Evolutionary conservation across 2,329 filamentous ascomycete genomes (phyloP).

Genomic region (Drechslerella stenobrocha): DNA sequence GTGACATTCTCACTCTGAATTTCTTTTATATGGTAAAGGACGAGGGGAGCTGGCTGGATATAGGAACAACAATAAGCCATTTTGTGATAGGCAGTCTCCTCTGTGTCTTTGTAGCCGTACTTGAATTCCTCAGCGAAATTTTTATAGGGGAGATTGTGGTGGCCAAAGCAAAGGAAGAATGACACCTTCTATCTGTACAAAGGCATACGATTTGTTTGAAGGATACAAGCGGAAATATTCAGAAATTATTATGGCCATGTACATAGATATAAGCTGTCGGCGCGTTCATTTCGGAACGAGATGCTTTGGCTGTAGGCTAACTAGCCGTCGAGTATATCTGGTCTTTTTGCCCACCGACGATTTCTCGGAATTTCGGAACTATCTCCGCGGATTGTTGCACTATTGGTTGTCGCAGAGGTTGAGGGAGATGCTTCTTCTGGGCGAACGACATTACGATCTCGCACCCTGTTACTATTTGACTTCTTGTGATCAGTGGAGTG

Average conservation of each 20-base stretch:
- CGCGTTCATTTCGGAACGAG: background rate
- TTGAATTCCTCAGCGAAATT: constrained; percentile 82
- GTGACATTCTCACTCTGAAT: constrained; percentile 86
- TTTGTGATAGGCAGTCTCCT: constrained; percentile 89
- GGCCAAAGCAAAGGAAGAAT: constrained; percentile 52
- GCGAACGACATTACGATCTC: background rate
- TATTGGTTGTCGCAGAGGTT: constrained; percentile 22
- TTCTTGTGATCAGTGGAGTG: constrained; percentile 4
- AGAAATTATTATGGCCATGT: constrained; percentile 9
- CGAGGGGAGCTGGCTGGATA: constrained; percentile 95
- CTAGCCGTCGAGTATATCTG: constrained; percentile 15
- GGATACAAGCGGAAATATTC: background rate
- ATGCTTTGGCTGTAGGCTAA: background rate
- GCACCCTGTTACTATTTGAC: background rate
- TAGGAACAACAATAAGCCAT: constrained; percentile 93
- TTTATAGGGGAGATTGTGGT: constrained; percentile 82
- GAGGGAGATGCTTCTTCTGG: background rate
- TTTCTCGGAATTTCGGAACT: constrained; percentile 15
- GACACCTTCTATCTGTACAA: background rate
- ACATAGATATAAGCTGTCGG: constrained; percentile 34
- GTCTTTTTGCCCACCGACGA: constrained; percentile 18
- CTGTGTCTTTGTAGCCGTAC: constrained; percentile 83
- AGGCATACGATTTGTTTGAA: too few species aligned
- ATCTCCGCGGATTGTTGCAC: background rate
- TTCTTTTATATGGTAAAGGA: constrained; percentile 99